A percentile compares a stretch with the other conserved stretches of the same genome.
Conservation (phyloP, 2,329 filamentous ascomycete genomes). For the Stachybotrys chartarum region DNA sequence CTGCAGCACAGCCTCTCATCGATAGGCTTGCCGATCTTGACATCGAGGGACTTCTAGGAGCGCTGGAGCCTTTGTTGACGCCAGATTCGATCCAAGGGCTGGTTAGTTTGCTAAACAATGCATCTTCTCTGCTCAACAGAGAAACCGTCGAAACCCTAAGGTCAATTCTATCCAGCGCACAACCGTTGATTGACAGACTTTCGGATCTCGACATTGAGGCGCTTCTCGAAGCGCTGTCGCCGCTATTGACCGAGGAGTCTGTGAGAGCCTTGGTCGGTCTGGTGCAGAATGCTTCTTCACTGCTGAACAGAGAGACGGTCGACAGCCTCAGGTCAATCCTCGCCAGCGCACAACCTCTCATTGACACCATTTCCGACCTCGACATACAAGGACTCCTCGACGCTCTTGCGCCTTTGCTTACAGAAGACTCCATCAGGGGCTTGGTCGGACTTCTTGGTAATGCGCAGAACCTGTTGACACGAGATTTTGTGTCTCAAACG, state of each 20-base stretch:
- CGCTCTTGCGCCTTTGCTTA: conserved; percentile 20
- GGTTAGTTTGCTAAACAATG: conserved; percentile 16
- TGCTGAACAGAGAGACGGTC: conserved; percentile 18
- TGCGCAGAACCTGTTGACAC: conserved; percentile 18
- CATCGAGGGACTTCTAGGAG: conserved; percentile 21
- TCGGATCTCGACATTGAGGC: conserved; percentile 25
- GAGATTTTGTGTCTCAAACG: conserved; percentile 17
- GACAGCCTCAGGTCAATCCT: conserved; percentile 14
- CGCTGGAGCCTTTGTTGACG: conserved; percentile 16
- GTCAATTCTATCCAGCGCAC: conserved; percentile 15
- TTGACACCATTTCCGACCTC: conserved; percentile 18
- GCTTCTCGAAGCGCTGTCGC: conserved; percentile 21
- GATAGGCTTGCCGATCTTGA: conserved; percentile 23
- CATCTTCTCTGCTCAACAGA: conserved; percentile 11
- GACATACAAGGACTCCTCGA: conserved; percentile 20
- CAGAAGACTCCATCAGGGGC: conserved; percentile 20
- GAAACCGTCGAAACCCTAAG: conserved; percentile 16
- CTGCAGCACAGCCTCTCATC: conserved; percentile 15
- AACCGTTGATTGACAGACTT: conserved; percentile 23
- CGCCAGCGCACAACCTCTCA: conserved; percentile 11
- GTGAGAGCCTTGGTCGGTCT: conserved; percentile 23
- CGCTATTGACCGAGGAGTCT: conserved; percentile 23
- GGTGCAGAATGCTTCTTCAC: conserved; percentile 21
- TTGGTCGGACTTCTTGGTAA: conserved; percentile 26
- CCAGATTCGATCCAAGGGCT: conserved; percentile 17